phyloP scores from a whole-genome alignment of 1,139 yeast species.

The Scheffersomyces illinoinensis region DNA sequence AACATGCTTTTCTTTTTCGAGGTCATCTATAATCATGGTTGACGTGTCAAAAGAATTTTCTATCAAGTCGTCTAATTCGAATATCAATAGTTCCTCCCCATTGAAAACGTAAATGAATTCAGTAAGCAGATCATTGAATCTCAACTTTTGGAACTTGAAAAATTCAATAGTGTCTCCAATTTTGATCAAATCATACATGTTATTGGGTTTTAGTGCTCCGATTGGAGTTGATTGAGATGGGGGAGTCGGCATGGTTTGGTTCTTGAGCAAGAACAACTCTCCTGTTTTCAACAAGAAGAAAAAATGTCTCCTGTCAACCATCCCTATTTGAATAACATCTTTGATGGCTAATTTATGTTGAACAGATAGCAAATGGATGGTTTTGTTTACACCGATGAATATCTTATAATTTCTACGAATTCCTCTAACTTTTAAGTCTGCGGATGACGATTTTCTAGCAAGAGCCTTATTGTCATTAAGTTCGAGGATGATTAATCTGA shows the following conservation, averaged over 20 bases:
- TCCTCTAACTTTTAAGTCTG: slow-evolving; percentile 3
- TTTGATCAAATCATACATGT: slow-evolving; percentile 40
- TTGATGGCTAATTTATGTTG: slow-evolving; percentile 24
- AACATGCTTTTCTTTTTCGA: slow-evolving; percentile 15
- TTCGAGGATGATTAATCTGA: slow-evolving; percentile 33
- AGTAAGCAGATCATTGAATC: slow-evolving; percentile 14
- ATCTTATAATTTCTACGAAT: slow-evolving; percentile 23
- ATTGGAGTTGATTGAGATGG: slow-evolving; percentile 13
- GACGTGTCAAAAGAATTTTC: slow-evolving; percentile 23
- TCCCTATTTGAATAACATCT: slow-evolving; percentile 25
- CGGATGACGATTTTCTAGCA: slow-evolving; percentile 5
- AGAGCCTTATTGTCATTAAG: slow-evolving; percentile 14
- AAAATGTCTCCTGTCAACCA: slow-evolving; percentile 35
- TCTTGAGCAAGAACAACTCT: slow-evolving; percentile 39
- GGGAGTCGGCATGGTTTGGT: slow-evolving; percentile 18
- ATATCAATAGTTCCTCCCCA: slow-evolving; percentile 31
- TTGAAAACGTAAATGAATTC: slow-evolving; percentile 29
- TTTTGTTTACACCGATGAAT: slow-evolving; percentile 33
- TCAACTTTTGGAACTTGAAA: slow-evolving; percentile 28
- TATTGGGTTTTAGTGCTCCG: slow-evolving; percentile 20
- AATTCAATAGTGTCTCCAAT: slow-evolving; percentile 32
- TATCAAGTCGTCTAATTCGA: slow-evolving; percentile 31
- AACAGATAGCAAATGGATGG: slow-evolving; percentile 39
- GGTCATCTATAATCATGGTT: slow-evolving; percentile 19
- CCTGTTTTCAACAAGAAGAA: slow-evolving; percentile 39